Conservation (phyloP, 306 rosid species). For the Parietaria judaica region DNA sequence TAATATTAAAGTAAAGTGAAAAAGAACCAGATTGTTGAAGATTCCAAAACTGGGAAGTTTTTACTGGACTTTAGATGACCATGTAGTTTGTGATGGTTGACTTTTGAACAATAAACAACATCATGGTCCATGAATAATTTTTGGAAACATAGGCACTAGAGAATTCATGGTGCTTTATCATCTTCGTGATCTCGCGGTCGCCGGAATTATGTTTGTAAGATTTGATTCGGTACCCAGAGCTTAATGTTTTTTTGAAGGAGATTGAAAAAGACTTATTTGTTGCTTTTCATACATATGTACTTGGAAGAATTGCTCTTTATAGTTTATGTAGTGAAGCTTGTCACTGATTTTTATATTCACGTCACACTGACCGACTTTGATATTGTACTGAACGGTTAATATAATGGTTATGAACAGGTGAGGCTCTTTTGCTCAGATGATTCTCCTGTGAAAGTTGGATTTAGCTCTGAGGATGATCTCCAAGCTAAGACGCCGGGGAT, state of each 20-base stretch:
- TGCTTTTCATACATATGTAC: too few species aligned
- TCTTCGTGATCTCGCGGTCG: too few species aligned
- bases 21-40: background rate
- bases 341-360: background rate
- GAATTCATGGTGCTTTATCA: too few species aligned
- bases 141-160: background rate
- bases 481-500: conserved; percentile 34
- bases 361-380: background rate
- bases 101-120: background rate
- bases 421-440: conserved; percentile 47
- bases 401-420: conserved; percentile 30
- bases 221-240: too few species aligned
- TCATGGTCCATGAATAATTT: background rate
- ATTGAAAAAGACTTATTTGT: too few species aligned
- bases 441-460: conserved; percentile 41
- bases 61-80: background rate
- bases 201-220: too few species aligned
- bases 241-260: too few species aligned
- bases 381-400: background rate
- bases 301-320: background rate
- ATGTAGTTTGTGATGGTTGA: background rate
- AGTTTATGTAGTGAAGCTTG: background rate
- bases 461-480: conserved; percentile 31
- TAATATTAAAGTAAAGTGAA: background rate
- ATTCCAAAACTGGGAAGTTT: too few species aligned